These are phyloP conservation scores for Cryptococcus amylolentus DNA, from an alignment of 1,284 basidiomycete genomes.

Conservation along the genomic window DNA sequence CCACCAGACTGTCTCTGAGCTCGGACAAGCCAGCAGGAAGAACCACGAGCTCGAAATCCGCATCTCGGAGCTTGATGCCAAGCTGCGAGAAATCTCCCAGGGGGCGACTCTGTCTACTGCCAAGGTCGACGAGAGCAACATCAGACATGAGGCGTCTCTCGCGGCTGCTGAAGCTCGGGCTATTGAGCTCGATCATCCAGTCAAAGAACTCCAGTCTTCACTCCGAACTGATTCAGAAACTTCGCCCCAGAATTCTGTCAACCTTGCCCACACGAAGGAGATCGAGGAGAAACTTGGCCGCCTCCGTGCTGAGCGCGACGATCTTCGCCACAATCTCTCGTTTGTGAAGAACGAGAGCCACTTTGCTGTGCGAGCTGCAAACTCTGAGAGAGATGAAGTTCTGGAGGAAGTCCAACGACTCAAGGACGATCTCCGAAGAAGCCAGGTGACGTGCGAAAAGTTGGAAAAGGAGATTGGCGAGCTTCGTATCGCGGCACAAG, in stretches of 20 bases:
- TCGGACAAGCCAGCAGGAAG: slow-evolving; percentile 15
- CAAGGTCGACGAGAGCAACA: slow-evolving; percentile 14
- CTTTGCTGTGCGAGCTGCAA: slow-evolving; percentile 62
- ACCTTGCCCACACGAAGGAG: slow-evolving; percentile 41
- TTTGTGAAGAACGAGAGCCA: slow-evolving; percentile 68
- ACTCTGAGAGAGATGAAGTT: slow-evolving; percentile 52
- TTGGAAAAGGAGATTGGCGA: slow-evolving; percentile 12
- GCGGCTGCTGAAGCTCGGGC: slow-evolving; percentile 8
- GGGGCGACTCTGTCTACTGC: slow-evolving; percentile 20
- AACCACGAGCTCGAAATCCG: slow-evolving; percentile 18
- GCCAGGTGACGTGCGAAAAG: slow-evolving; percentile 2
- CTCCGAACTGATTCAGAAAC: slow-evolving; percentile 5
- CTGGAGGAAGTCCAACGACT: slow-evolving; percentile 17
- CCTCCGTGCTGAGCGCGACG: slow-evolving; percentile 66
- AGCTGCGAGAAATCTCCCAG: slow-evolving; percentile 15
- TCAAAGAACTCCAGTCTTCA: slow-evolving; percentile 9
- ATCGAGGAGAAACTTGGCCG: slow-evolving; percentile 60
- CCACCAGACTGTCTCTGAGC: neutral
- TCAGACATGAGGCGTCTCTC: neutral
- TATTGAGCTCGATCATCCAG: slow-evolving; percentile 9
- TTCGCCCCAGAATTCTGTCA: neutral
- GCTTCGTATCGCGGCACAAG: slow-evolving; percentile 4
- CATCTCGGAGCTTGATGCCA: slow-evolving; percentile 18
- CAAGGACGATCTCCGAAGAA: slow-evolving; percentile 17
- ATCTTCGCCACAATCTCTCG: slow-evolving; percentile 62